Evolutionary conservation across 2,329 filamentous ascomycete genomes (phyloP).

Genomic region (Microsporum audouinii): DNA sequence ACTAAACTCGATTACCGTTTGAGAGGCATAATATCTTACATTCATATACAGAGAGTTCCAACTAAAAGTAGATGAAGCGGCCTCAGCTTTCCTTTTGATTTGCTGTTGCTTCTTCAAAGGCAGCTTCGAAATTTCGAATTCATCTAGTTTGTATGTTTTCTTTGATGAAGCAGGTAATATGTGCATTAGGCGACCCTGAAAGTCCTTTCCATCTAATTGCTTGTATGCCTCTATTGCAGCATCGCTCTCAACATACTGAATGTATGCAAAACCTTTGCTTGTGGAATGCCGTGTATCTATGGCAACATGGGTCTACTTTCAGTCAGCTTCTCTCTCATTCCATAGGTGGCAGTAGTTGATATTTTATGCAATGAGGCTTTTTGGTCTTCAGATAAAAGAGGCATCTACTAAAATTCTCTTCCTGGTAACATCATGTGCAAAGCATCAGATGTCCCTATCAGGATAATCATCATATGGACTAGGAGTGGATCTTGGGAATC

Average conservation of each 20-base stretch:
- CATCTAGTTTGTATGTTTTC: slow-evolving; percentile 69
- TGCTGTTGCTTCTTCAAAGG: slow-evolving; percentile 90
- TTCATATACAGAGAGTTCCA: slow-evolving; percentile 99
- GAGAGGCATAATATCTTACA: slow-evolving; percentile 37
- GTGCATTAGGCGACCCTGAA: slow-evolving; percentile 86
- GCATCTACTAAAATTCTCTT: slow-evolving; percentile 99
- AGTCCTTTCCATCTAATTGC: slow-evolving; percentile 68
- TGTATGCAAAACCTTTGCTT: slow-evolving; percentile 82
- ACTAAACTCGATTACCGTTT: not conserved
- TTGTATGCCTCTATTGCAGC: slow-evolving; percentile 69
- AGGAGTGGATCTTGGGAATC: slow-evolving; percentile 7
- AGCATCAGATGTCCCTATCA: slow-evolving; percentile 99
- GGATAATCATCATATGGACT: slow-evolving; percentile 74
- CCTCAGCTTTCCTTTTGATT: slow-evolving; percentile 72
- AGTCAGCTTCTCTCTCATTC: slow-evolving; percentile 4
- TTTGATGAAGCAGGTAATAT: slow-evolving; percentile 76
- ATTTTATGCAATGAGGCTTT: not conserved
- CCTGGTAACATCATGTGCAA: slow-evolving; percentile 81
- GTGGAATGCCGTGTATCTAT: slow-evolving; percentile 56
- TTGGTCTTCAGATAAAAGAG: slow-evolving; percentile 70
- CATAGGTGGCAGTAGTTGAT: slow-evolving; percentile 4
- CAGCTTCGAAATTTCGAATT: slow-evolving; percentile 79
- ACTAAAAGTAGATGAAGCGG: slow-evolving; percentile 69
- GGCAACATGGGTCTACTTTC: slow-evolving; percentile 67
- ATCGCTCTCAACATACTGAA: slow-evolving; percentile 63